Evolutionary conservation across 2,329 filamentous ascomycete species (phyloP), one percentile per base, ranked within the genome.

Genomic region (Metarhizium anisopliae): DNA sequence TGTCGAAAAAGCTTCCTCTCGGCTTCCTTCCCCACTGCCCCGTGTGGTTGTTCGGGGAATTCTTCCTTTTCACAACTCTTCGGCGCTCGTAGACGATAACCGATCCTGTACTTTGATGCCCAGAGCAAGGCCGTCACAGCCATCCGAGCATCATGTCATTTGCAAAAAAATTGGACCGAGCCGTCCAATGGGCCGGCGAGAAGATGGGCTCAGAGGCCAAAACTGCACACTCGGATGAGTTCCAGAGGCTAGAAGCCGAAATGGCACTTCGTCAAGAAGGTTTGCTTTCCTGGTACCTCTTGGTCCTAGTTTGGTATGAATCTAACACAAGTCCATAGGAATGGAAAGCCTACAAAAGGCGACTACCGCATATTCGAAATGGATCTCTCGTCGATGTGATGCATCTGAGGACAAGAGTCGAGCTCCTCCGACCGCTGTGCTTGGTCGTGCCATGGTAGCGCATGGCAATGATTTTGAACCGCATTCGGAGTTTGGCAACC

Each of bases 171-270:
- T 84, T 97, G 69, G 93, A 92, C 74, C 87, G 93, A 68, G 86
- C 95, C 78, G 95, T 93, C 77, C 93, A 97, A 86, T 97, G 93
- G 93, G 90, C 92, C 42, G 90, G 90, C 63, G 93, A 97, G 76
- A 90, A 92, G 74, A 96, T 97, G 89, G 93, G 93, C 64, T 84
- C 83, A 61, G 92, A 96, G 73, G 82, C 86, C 73, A 94, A 91
- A 75, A 96, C 93, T 10, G 84, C 80, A 69, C 84, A 90, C 60
- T 88, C 90, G 0, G 91, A 97, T 53, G 88, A 96, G 67, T 97
- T 97, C 81, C 95, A 89, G 74, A 82, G 83, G 58, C 76, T 97
- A 64, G 92, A 97, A 74, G 78, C 83, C 55, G 93, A 97, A 74
- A 97, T 97, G 91, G 80, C 82, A 56, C 77, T 96, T 65, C 84